Evolutionary conservation across 768 basidiomycete genomes (phyloP).

Genomic region (Mycena haematopus): DNA sequence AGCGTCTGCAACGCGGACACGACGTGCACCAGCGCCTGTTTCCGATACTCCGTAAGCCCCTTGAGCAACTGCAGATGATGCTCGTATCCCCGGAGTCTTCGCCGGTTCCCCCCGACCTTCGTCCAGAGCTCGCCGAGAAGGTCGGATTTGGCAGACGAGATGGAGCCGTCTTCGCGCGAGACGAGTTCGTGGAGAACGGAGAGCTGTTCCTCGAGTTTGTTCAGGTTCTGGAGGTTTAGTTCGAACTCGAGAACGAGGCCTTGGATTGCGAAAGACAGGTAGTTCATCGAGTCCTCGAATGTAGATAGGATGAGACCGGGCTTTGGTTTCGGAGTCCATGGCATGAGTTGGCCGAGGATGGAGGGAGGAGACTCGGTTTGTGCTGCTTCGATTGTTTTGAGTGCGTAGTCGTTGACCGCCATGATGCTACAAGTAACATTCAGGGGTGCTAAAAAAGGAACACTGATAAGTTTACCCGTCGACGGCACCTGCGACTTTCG

Average conservation of each 20-base stretch:
- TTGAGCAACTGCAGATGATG: conserved; percentile 59
- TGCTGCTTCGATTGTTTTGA: conserved; percentile 58
- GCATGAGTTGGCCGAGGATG: conserved; percentile 45
- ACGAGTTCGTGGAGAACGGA: conserved; percentile 62
- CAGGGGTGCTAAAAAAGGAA: background rate
- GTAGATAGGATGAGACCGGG: conserved; percentile 50
- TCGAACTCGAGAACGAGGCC: conserved; percentile 75
- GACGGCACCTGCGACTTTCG: conserved; percentile 76
- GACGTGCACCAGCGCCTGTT: conserved; percentile 70
- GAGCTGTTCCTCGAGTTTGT: conserved; percentile 68
- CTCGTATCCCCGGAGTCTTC: conserved; percentile 54
- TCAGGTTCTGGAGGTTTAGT: conserved; percentile 57
- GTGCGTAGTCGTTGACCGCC: conserved; percentile 76
- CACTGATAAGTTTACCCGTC: conserved; percentile 60
- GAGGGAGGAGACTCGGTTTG: conserved; percentile 42
- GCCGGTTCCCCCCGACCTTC: conserved; percentile 64
- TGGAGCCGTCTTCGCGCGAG: conserved; percentile 58
- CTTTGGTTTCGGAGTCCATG: conserved; percentile 42
- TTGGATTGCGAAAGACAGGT: conserved; percentile 54
- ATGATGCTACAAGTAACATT: conserved; percentile 55
- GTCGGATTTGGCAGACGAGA: conserved; percentile 53
- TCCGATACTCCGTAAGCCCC: conserved; percentile 62
- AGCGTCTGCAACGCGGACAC: conserved; percentile 66
- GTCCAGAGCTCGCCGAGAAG: conserved; percentile 77
- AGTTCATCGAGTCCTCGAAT: conserved; percentile 57